Base-by-base conservation (phyloP, 495 filamentous ascomycete genomes). In the Annulohypoxylon moriforme region DNA sequence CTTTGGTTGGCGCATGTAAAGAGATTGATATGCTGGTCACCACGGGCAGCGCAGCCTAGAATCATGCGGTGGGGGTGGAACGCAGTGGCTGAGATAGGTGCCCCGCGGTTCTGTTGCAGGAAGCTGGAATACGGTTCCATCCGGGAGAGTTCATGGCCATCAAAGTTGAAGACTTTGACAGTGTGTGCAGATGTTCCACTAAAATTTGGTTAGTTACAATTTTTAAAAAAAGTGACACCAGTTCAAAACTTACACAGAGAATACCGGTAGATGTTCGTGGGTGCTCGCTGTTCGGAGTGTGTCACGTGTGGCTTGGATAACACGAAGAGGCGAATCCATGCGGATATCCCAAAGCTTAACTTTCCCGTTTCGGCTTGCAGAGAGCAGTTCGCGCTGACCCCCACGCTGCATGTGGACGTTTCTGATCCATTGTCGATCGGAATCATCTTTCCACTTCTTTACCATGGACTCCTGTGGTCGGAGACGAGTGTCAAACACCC, bases 321-420 rank as follows among this genome's bases (percentile, higher is more conserved):
- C 89, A 59, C 88, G 87, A 25, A 97, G 83, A 4, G 91, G 89
- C 68, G 86, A 79, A 60, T 94, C 89, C 88, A 92, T 91, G 42
- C 95, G 88, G 53, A 99, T 93, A 82, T 99, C 96, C 96, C 96
- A 99, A 6, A 99, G 86, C 75, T 93, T 92, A 68, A 99, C 91
- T 77, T 96, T 95, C 55, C 96, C 96, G 71, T 95, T 94, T 44
- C 92, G 86, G 74, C 92, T 94, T 8, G 93, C 96, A 11, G 89
- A 92, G 31, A 98, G 84, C 13, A 99, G 85, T 75, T 99, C 96
- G 55, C 96, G 85, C 80, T 96, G 86, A 4, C 96, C 96, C 63
- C 96, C 96, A 36, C 96, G 92, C 78, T 99, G 96, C 90, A 99
- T 94, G 72, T 98, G 96, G 25, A 97, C 93, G 68, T 93, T 94